phyloP scores from a whole-genome alignment of 2,329 filamentous ascomycete genomes.

The Aspergillus novoparasiticus region DNA sequence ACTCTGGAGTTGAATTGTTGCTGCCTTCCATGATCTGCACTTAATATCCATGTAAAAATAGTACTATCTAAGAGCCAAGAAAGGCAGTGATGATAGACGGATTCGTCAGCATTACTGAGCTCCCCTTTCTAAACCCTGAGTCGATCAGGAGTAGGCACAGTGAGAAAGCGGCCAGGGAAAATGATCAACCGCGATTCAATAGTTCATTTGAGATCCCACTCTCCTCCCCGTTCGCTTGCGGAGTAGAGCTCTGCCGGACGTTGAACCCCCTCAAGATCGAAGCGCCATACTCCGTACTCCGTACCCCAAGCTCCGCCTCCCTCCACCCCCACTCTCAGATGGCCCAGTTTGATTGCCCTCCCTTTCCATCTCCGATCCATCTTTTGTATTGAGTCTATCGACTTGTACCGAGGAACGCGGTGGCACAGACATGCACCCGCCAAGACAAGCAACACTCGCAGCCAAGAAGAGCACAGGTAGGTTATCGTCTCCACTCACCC shows the following conservation, averaged over 20 bases:
- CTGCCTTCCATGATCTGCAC: neutral
- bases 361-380: neutral
- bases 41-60: constrained; percentile 1
- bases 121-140: neutral
- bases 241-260: neutral
- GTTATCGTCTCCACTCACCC: neutral
- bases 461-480: neutral
- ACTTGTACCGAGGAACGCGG: neutral
- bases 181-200: neutral
- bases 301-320: neutral
- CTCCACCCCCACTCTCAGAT: neutral
- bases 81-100: neutral
- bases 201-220: neutral
- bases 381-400: neutral
- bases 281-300: too few relatives aligned
- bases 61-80: neutral
- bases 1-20: neutral
- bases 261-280: neutral
- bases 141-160: neutral
- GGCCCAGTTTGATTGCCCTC: neutral
- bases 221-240: constrained; percentile 2
- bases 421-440: neutral
- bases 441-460: neutral
- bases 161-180: neutral
- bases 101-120: neutral